Percentiles rank a stretch among this genome's conserved stretches.
Evolutionary conservation across 1,284 basidiomycete genomes (phyloP).

Genomic region (Ustilago cynodontis): DNA sequence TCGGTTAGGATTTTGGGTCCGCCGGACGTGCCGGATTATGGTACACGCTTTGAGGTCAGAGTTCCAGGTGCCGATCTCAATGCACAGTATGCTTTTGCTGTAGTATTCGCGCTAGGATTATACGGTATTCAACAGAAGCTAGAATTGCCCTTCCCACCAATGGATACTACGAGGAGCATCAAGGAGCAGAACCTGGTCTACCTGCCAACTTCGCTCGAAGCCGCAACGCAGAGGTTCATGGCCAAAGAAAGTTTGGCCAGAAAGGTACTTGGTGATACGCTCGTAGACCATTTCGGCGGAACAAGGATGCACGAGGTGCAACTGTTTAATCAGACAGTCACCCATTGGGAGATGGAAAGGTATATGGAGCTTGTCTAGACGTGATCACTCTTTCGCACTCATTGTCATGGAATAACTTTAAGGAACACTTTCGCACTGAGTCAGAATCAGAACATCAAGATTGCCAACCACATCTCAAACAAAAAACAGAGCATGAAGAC

Average conservation of each 20-base stretch:
- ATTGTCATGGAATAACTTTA: too few species aligned
- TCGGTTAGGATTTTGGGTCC: slow-evolving; percentile 91
- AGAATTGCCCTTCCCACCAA: slow-evolving; percentile 79
- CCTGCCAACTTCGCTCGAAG: slow-evolving; percentile 79
- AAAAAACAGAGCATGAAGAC: background rate
- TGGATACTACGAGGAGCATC: slow-evolving; percentile 68
- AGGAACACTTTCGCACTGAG: too few species aligned
- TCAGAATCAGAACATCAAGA: too few species aligned
- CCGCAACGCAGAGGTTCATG: slow-evolving; percentile 85
- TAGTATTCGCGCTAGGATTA: slow-evolving; percentile 86
- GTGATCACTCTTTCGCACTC: background rate
- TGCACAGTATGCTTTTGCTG: slow-evolving; percentile 86
- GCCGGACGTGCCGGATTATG: slow-evolving; percentile 81
- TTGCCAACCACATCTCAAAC: too few species aligned
- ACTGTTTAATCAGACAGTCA: slow-evolving; percentile 88
- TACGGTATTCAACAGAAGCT: slow-evolving; percentile 86
- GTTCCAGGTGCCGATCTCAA: slow-evolving; percentile 98
- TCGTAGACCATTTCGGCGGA: slow-evolving; percentile 92
- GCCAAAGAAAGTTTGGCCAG: slow-evolving; percentile 81
- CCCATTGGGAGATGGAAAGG: slow-evolving; percentile 87
- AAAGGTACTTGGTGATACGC: slow-evolving; percentile 85
- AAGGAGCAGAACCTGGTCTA: slow-evolving; percentile 61
- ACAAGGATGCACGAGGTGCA: slow-evolving; percentile 90
- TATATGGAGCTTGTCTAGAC: slow-evolving; percentile 56
- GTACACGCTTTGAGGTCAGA: slow-evolving; percentile 88